Conservation (phyloP, 75 land plant species). For the Chamaecyparis obtusa region DNA sequence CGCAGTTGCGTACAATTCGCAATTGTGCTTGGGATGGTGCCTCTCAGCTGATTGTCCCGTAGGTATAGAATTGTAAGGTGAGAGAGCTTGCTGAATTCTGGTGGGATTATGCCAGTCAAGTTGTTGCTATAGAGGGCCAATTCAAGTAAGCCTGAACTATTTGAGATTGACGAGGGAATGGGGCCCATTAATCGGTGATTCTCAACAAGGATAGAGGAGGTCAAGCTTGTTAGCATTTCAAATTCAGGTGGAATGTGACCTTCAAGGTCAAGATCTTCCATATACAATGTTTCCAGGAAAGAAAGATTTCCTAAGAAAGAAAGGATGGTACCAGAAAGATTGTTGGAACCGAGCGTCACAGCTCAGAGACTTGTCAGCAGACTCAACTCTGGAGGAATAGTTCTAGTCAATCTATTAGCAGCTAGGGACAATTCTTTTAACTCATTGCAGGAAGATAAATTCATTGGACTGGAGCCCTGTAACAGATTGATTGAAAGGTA, state of each 20-base stretch:
- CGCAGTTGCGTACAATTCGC: no score
- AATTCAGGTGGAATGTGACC: slow-evolving; percentile 36
- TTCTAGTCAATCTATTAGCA: slow-evolving; percentile 15
- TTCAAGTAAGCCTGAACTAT: not conserved
- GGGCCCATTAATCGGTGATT: slow-evolving; percentile 5
- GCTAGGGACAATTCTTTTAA: slow-evolving; percentile 4
- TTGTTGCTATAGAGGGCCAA: slow-evolving; percentile 5
- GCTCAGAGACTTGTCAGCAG: no score
- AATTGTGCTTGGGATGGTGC: no score
- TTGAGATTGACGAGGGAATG: slow-evolving; percentile 20
- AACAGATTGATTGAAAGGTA: slow-evolving; percentile 21
- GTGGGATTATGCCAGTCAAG: not conserved
- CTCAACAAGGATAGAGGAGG: not conserved
- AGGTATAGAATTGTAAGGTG: no score
- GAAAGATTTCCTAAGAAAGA: slow-evolving; percentile 20
- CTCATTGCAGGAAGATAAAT: slow-evolving; percentile 21
- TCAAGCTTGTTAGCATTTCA: not conserved
- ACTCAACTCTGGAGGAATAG: slow-evolving; percentile 13
- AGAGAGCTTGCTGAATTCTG: no score
- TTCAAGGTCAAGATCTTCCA: slow-evolving; percentile 25
- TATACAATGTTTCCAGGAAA: slow-evolving; percentile 23
- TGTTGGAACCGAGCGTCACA: no score
- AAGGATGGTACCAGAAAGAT: slow-evolving; percentile 12
- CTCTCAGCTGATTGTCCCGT: no score
- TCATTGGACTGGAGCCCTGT: slow-evolving; percentile 33